Evolutionary conservation across 768 basidiomycete species (phyloP), one percentile per base, ranked within the genome.

Genomic region (Favolaschia claudopus): DNA sequence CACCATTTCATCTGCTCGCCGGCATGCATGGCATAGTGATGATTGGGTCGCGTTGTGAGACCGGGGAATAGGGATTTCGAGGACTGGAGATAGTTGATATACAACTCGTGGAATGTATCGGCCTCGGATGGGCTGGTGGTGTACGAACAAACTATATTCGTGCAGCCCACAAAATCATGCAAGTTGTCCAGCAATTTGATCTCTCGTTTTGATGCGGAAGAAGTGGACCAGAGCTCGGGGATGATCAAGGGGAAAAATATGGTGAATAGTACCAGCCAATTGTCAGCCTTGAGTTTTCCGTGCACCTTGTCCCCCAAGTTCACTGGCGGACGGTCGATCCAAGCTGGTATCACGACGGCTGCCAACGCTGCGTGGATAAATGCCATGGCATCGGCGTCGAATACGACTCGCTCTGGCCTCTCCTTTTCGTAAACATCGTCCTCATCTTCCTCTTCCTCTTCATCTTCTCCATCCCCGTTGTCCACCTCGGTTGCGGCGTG

Each of bases 251-350:
- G 58, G 43, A 59, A 59, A 49, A 56, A 56, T n/a, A 57, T 34
- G 22, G 40, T 42, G 47, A 57, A 57, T 27, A 57, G 10, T 13
- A 57, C 55, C 33, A 53, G 25, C 64, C 66, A 67, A 37, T 67
- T 64, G 25, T 67, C 64, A 14, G 64, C 63, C 27, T 64, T 65
- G n/a, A 67, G 44, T 36, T 65, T 65, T 19, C 64, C 66, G 14
- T 65, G 63, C 8, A 45, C 14, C 13, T 57, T 54, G 15, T 63
- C 60, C 25, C 66, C 64, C 22, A 65, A 51, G 25, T 67, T 65
- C 17, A 46, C 54, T 9, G 64, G 66, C 20, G 47, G 55, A 19
- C 48, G 49, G 24, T 51, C 48, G 28, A 37, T 49, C 47, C 36
- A 50, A 19, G 36, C 13, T 4, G 48, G 48, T 14, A 50, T 50